phyloP scores from a whole-genome alignment of 2,329 filamentous ascomycete genomes.

The Colletotrichum horii region DNA sequence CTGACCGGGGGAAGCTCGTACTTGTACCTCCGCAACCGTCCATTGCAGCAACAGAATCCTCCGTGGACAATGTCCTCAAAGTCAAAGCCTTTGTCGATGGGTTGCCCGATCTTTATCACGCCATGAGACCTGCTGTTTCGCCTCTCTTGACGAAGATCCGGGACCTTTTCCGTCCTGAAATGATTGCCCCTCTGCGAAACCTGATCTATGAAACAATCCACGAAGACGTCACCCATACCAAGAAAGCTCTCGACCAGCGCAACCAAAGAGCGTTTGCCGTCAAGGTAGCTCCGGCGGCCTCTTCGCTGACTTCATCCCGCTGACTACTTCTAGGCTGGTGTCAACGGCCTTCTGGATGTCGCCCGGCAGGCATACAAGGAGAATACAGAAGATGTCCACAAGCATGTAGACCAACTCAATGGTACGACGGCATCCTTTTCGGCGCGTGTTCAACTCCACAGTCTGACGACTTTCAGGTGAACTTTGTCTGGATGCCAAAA shows the following conservation, averaged over 20 bases:
- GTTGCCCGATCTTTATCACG: conserved; percentile 70
- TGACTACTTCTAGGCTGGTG: conserved; percentile 63
- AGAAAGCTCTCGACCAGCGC: conserved; percentile 79
- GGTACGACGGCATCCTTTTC: conserved; percentile 45
- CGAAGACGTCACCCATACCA: conserved; percentile 79
- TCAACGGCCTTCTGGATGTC: conserved; percentile 87
- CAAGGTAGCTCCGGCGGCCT: conserved; percentile 54
- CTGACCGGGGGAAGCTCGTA: conserved; percentile 64
- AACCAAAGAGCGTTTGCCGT: conserved; percentile 93
- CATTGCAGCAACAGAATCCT: conserved; percentile 75
- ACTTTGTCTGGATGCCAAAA: conserved; percentile 63
- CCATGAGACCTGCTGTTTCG: conserved; percentile 68
- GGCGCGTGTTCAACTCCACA: neutral
- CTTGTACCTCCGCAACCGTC: conserved; percentile 71
- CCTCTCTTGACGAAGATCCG: conserved; percentile 71
- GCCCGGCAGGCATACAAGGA: conserved; percentile 91
- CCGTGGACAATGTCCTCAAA: conserved; percentile 85
- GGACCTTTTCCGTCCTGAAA: conserved; percentile 69
- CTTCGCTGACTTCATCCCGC: neutral
- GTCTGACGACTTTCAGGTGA: conserved; percentile 43
- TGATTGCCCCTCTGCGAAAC: conserved; percentile 63
- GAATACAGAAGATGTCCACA: conserved; percentile 76
- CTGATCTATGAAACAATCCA: conserved; percentile 78
- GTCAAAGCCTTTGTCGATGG: conserved; percentile 81
- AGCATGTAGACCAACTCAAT: conserved; percentile 71